Evolutionary conservation across 306 rosid species (phyloP).

Genomic region (Urtica urens): DNA sequence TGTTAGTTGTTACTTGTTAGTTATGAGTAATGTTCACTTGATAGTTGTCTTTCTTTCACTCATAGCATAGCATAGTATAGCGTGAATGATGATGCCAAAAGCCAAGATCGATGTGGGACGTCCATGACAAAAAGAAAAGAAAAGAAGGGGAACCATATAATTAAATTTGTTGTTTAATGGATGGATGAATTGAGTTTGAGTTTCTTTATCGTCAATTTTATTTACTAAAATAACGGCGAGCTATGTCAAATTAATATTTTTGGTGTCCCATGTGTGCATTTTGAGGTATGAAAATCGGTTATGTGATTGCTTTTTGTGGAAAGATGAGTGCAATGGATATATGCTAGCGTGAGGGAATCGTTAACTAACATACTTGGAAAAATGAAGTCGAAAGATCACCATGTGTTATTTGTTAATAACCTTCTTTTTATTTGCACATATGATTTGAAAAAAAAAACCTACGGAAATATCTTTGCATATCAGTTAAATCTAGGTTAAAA

Average conservation of each 20-base stretch:
- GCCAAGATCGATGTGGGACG: too few species aligned
- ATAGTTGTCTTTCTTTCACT: background rate
- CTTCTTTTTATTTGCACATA: background rate
- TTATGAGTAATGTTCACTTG: conserved; percentile 1
- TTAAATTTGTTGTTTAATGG: too few species aligned
- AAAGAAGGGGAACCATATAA: too few species aligned
- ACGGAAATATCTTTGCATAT: too few species aligned
- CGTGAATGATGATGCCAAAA: too few species aligned
- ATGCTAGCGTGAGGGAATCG: background rate
- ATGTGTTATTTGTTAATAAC: background rate
- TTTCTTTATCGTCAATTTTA: background rate
- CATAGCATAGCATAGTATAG: too few species aligned
- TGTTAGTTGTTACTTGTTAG: background rate
- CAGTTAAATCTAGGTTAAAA: too few species aligned
- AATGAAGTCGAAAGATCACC: background rate
- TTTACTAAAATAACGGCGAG: background rate
- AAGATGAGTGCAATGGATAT: background rate
- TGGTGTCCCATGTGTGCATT: background rate
- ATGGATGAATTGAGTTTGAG: too few species aligned
- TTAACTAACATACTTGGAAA: background rate
- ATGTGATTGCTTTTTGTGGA: background rate
- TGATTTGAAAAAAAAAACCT: too few species aligned
- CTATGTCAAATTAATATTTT: background rate
- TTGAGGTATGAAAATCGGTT: background rate
- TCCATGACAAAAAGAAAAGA: too few species aligned